Evolutionary conservation across 1,284 basidiomycete genomes (phyloP), one percentile per base, ranked within the genome.

Genomic region (Stereum hirsutum): DNA sequence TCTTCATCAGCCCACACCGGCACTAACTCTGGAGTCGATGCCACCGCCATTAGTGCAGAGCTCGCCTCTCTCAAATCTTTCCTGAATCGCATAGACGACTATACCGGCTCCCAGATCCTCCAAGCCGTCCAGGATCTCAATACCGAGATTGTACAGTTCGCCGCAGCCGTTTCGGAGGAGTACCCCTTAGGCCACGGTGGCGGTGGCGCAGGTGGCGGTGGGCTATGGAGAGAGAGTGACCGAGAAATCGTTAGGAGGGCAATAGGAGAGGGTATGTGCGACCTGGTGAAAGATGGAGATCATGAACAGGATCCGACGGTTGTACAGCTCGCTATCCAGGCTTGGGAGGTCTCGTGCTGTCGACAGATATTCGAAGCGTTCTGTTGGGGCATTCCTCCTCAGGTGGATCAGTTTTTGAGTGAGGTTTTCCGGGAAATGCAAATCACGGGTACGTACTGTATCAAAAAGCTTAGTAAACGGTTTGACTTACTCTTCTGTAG

Each of bases 261-360:
- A 23, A 52, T 60, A 3, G 62, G 60, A 6, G 54, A 50, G 30
- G 57, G 49, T 39, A 57, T 59, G 57, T 48, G 53, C 36, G 52
- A 55, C 38, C 49, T 60, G 35, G 54, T 61, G 38, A 39, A 56
- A 47, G 45, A 53, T 44, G 39, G 58, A 23, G 56, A 61, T 42
- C 62, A 63, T 32, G 53, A 55, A 8, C 48, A 47, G 14, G 64
- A 66, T 45, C 60, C 63, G 24, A 65, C 60, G 19, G 51, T 66
- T 20, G 59, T 68, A 7, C 64, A 65, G 47, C 60, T 64, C 43
- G 65, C 65, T 7, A 49, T 68, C 33, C 65, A 68, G 49, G 62
- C 63, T 12, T 66, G 64, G 64, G 54, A 63, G 49, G 61, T 65
- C 7, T 57, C 53, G 47, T 65, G 61, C 43, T 58, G 62, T 36